Base-by-base conservation (phyloP, 2,329 filamentous ascomycete genomes). In the Colletotrichum sp. region DNA sequence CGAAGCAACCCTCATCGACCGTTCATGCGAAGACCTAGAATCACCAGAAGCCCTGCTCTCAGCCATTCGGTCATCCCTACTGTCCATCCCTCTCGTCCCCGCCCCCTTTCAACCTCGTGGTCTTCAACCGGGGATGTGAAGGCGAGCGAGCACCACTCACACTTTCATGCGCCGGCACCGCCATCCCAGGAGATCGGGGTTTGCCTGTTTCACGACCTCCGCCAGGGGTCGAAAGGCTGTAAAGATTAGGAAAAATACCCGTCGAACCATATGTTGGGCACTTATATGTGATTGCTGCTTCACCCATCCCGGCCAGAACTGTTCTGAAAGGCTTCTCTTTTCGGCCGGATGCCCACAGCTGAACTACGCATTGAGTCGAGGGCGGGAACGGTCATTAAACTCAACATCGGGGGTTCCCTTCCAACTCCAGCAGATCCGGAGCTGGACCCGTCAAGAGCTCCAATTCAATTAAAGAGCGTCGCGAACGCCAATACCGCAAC, bases 221-320 rank as follows among this genome's bases (percentile, higher is more conserved):
- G 21, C 16, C 64, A 36, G 63, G 64, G 48, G 64, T n/a, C 16
- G 24, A 38, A 32, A 48, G 8, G 32, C 24, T 34, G 8, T 18
- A 52, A 64, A 65, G 24, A 57, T 38, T 16, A 36, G 58, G 15
- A 30, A 55, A 75, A 55, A 58, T 75, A 24, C 26, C 73, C 70
- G 73, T 60, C 73, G 73, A 75, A 75, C 73, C 73, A 73, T 75
- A 75, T 68, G 64, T 73, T 58, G 57, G 43, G 38, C 65, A 30
- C 34, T 58, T 75, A 75, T 73, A 69, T 34, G 26, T 18, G 43
- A 30, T 58, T 16, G 63, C 18, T 15, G 67, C 67, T 13, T 57
- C 8, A 43, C 67, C n/a, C 21, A 55, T 64, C 64, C 72, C 57
- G 28, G 58, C 38, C 38, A 48, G 38, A 48, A 12, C 21, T 57